Evolutionary conservation across 1,284 basidiomycete species (phyloP).

Genomic region (Xerocomus cyaneibrunnescens): DNA sequence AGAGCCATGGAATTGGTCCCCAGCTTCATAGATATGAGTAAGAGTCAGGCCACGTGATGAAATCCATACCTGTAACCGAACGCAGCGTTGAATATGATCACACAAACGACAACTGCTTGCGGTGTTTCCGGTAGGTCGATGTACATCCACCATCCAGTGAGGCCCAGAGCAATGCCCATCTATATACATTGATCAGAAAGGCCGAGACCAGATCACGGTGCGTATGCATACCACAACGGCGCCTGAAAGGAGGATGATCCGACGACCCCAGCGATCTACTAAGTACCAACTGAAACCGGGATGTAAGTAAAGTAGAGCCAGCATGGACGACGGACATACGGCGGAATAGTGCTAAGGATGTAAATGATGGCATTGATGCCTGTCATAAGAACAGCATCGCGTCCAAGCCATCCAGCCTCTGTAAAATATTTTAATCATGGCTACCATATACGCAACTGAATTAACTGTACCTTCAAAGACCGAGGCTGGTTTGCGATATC

Average conservation of each 20-base stretch:
- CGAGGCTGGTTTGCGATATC: slow-evolving; percentile 47
- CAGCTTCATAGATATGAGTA: slow-evolving; percentile 39
- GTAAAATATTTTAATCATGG: slow-evolving; percentile 25
- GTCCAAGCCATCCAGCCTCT: slow-evolving; percentile 98
- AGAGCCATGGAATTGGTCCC: slow-evolving; percentile 87
- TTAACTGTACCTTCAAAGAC: slow-evolving; percentile 74
- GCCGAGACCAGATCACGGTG: slow-evolving; percentile 1
- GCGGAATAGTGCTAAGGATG: slow-evolving; percentile 77
- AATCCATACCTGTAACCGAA: slow-evolving; percentile 76
- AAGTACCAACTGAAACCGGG: slow-evolving; percentile 79
- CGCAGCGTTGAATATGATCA: slow-evolving; percentile 92
- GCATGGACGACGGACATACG: slow-evolving; percentile 47
- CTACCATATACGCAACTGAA: background rate
- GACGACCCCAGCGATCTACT: slow-evolving; percentile 89
- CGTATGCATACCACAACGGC: slow-evolving; percentile 71
- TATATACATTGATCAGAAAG: slow-evolving; percentile 30
- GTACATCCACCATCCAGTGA: slow-evolving; percentile 92
- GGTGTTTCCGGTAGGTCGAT: slow-evolving; percentile 86
- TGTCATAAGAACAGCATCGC: slow-evolving; percentile 96
- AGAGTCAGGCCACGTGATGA: background rate
- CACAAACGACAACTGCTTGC: slow-evolving; percentile 86
- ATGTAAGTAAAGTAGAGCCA: slow-evolving; percentile 2
- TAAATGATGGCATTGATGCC: slow-evolving; percentile 94
- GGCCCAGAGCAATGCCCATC: slow-evolving; percentile 78
- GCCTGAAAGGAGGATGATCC: slow-evolving; percentile 89